A percentile compares a stretch with the other conserved stretches of the same genome.
Evolutionary conservation across 257 asterid genomes (phyloP).

Genomic region (Cruciata laevipes): DNA sequence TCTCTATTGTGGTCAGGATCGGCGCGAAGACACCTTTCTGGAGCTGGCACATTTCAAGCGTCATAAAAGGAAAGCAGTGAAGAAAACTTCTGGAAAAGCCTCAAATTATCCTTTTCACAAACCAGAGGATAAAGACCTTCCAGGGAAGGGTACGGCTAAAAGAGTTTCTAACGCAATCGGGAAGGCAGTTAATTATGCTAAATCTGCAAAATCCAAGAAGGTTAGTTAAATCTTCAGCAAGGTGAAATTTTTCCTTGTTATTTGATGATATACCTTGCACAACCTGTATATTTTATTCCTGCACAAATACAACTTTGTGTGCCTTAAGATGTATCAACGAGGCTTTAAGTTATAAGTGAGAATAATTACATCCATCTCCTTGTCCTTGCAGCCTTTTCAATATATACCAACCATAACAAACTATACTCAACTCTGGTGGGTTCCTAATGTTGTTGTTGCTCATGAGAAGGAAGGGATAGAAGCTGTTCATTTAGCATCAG

Average conservation of each 20-base stretch:
- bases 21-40: constrained; percentile 79
- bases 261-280: neutral
- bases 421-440: constrained; percentile 98
- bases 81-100: constrained; percentile 71
- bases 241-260: neutral
- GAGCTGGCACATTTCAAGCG: constrained; percentile 82
- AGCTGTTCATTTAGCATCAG: constrained; percentile 94
- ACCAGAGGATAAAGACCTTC: constrained; percentile 84
- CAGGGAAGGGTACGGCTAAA: constrained; percentile 84
- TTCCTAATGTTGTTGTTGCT: constrained; percentile 92
- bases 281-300: neutral
- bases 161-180: constrained; percentile 88
- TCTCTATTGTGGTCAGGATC: constrained; percentile 55
- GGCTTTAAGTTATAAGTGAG: neutral
- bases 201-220: constrained; percentile 78
- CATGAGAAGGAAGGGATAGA: constrained; percentile 97
- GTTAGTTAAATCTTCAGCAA: constrained; percentile 25
- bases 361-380: constrained; percentile 9
- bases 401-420: constrained; percentile 93
- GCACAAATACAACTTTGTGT: neutral
- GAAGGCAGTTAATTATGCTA: constrained; percentile 81
- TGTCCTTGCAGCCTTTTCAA: constrained; percentile 50
- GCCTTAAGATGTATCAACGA: neutral
- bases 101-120: constrained; percentile 61
- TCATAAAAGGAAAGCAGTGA: constrained; percentile 79